These are phyloP conservation scores for Aureobasidium vineae DNA, from an alignment of 2,329 filamentous ascomycete genomes.

Conservation along the genomic window DNA sequence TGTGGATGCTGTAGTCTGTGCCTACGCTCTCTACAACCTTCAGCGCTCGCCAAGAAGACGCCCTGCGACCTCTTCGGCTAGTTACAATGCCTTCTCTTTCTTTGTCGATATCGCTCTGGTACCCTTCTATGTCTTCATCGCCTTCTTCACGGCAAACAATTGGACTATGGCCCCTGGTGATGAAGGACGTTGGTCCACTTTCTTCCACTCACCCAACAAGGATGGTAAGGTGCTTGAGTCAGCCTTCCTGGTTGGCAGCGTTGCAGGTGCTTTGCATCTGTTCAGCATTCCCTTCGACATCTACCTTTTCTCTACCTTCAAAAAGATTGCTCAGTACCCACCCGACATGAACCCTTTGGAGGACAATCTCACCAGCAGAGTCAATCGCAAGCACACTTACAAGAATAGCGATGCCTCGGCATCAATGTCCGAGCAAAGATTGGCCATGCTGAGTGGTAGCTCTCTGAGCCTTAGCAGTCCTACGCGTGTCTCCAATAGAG, in stretches of 20 bases:
- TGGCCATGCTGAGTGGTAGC: constrained; percentile 51
- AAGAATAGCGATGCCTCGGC: constrained; percentile 58
- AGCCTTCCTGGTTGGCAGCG: constrained; percentile 66
- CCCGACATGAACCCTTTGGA: constrained; percentile 96
- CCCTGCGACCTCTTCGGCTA: constrained; percentile 75
- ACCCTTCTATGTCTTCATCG: constrained; percentile 62
- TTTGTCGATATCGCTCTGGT: constrained; percentile 67
- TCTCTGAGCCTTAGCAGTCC: constrained; percentile 42
- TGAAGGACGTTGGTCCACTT: constrained; percentile 63
- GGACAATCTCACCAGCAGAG: constrained; percentile 72
- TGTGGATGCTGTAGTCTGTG: constrained; percentile 67
- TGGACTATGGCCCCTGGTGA: constrained; percentile 48
- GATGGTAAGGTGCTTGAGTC: constrained; percentile 60
- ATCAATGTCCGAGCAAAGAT: constrained; percentile 59
- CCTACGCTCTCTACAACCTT: constrained; percentile 81
- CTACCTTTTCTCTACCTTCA: constrained; percentile 76
- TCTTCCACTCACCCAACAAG: constrained; percentile 58
- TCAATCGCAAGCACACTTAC: constrained; percentile 65
- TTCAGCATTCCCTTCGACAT: constrained; percentile 68
- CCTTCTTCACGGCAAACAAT: constrained; percentile 55
- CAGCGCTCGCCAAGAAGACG: constrained; percentile 66
- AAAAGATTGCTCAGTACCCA: constrained; percentile 75
- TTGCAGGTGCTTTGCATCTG: constrained; percentile 65
- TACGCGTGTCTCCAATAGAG: constrained; percentile 43
- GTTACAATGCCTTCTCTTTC: constrained; percentile 82